phyloP scores from a whole-genome alignment of 768 basidiomycete genomes.

The Leccinum broughii region DNA sequence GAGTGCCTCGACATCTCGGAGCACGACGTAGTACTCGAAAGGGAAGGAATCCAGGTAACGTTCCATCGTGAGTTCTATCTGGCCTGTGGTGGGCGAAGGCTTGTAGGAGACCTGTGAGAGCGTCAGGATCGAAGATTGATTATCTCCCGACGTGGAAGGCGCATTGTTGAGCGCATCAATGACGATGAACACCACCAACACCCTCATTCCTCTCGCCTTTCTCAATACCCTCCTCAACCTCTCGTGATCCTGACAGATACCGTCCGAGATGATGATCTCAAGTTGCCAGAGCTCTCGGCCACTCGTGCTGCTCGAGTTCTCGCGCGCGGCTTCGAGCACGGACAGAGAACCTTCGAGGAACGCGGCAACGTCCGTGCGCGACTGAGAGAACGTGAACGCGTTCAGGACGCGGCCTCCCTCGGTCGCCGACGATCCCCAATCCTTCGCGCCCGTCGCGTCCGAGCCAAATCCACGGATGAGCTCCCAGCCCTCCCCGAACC shows the following conservation, averaged over 20 bases:
- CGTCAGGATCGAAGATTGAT: slow-evolving; percentile 80
- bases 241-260: slow-evolving; percentile 97
- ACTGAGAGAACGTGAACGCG: slow-evolving; percentile 88
- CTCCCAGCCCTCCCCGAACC: slow-evolving; percentile 87
- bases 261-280: slow-evolving; percentile 97
- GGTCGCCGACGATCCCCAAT: slow-evolving; percentile 29
- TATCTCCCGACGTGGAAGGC: slow-evolving; percentile 21
- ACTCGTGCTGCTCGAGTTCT: slow-evolving; percentile 57
- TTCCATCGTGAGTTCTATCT: slow-evolving; percentile 83
- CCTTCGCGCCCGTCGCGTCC: slow-evolving; percentile 73
- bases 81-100: slow-evolving; percentile 45
- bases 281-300: slow-evolving; percentile 93
- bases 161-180: slow-evolving; percentile 80
- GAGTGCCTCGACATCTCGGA: slow-evolving; percentile 88
- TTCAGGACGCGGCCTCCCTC: slow-evolving; percentile 55
- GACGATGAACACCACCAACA: slow-evolving; percentile 96
- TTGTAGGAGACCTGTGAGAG: slow-evolving; percentile 93
- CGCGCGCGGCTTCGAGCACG: slow-evolving; percentile 75
- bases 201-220: slow-evolving; percentile 82
- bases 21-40: slow-evolving; percentile 95
- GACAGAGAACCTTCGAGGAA: slow-evolving; percentile 78
- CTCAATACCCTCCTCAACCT: slow-evolving; percentile 75
- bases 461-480: slow-evolving; percentile 88
- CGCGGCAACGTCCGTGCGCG: slow-evolving; percentile 81
- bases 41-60: slow-evolving; percentile 96